These are phyloP conservation scores for Collybia sordida DNA, from an alignment of 768 basidiomycete species.

Conservation along the genomic window DNA sequence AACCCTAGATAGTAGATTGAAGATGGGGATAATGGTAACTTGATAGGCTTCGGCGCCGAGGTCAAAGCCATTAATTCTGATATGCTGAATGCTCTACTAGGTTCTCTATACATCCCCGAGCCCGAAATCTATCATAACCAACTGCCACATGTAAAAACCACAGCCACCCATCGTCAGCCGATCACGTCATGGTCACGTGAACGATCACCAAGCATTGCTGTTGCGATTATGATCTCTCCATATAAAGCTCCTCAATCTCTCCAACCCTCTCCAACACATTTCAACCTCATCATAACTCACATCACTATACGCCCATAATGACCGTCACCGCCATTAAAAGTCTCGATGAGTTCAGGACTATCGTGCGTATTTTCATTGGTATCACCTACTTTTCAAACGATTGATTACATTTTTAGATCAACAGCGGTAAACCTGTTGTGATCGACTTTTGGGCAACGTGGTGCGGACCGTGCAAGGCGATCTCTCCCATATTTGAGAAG, in stretches of 20 bases:
- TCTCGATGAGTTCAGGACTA: constrained; percentile 35
- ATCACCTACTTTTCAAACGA: neutral
- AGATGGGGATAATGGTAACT: neutral
- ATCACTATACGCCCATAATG: constrained; percentile 25
- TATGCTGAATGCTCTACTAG: neutral
- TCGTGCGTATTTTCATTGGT: constrained; percentile 35
- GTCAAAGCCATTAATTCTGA: neutral
- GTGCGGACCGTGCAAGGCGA: constrained; percentile 71
- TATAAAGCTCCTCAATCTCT: neutral
- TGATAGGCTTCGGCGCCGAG: no score
- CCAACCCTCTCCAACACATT: neutral
- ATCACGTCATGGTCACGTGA: constrained; percentile 17
- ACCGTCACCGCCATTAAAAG: constrained; percentile 35
- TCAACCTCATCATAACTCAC: neutral
- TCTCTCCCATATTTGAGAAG: constrained; percentile 65
- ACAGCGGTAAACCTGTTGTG: constrained; percentile 43
- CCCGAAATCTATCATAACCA: neutral
- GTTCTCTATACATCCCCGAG: neutral
- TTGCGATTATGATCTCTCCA: neutral
- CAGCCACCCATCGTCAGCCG: neutral
- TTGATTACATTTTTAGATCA: constrained; percentile 33
- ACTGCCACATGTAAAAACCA: neutral
- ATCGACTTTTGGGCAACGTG: constrained; percentile 81
- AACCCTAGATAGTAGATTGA: neutral
- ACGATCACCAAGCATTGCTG: constrained; percentile 13